Percentiles rank a stretch among this genome's conserved stretches.
Evolutionary conservation across 2,329 filamentous ascomycete genomes (phyloP).

Genomic region (Thielaviopsis populi): DNA sequence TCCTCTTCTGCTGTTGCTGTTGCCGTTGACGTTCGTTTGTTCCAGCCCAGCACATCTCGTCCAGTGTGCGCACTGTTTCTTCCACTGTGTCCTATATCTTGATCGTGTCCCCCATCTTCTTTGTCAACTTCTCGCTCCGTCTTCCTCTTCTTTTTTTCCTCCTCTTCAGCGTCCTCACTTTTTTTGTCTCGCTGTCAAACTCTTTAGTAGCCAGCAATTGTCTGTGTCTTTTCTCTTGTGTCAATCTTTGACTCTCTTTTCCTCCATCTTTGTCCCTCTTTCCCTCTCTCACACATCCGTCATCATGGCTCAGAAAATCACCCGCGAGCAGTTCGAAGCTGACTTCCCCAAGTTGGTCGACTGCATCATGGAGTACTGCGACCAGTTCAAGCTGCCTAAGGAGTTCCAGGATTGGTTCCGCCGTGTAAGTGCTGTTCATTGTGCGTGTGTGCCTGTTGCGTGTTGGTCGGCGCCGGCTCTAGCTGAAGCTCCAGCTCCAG

Average conservation of each 20-base stretch:
- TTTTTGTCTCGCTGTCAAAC: not conserved
- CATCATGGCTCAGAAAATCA: slow-evolving; percentile 45
- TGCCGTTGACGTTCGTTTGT: not conserved
- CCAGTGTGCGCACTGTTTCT: not conserved
- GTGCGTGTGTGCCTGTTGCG: not conserved
- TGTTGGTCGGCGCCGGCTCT: too few species aligned
- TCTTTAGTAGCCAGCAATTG: too few species aligned
- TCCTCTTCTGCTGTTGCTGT: too few species aligned
- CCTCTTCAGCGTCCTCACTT: not conserved
- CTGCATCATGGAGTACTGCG: slow-evolving; percentile 64
- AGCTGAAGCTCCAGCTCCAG: too few species aligned
- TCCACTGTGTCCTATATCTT: not conserved
- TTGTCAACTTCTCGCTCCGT: not conserved
- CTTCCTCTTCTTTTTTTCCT: not conserved
- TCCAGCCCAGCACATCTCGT: not conserved
- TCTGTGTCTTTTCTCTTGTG: not conserved
- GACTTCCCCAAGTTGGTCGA: slow-evolving; percentile 77
- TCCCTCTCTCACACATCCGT: slow-evolving; percentile 2
- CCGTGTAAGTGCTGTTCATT: slow-evolving; percentile 38
- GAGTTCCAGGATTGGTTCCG: slow-evolving; percentile 77
- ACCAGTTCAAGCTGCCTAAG: slow-evolving; percentile 68
- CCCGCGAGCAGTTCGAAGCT: slow-evolving; percentile 73
- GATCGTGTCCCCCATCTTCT: not conserved
- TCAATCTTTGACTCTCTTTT: not conserved
- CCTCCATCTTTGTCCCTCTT: not conserved